Evolutionary conservation across 768 basidiomycete genomes (phyloP), one percentile per base, ranked within the genome.

Genomic region (Psilocybe subaeruginosa): DNA sequence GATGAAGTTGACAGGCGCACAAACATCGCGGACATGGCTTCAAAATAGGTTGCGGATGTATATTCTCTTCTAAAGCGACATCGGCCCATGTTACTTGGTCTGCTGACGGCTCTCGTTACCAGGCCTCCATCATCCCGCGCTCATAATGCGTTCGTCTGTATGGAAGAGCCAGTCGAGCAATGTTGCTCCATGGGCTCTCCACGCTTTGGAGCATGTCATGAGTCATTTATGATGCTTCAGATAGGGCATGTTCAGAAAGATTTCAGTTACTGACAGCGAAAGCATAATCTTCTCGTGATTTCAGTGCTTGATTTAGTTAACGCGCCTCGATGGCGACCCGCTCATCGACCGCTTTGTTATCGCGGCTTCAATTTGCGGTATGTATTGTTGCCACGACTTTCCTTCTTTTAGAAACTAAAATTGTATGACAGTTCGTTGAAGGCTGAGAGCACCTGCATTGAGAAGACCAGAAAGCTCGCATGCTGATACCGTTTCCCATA

Each of bases 321-420:
- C 1, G 53, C 31, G 33, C 37, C 23, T 30, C 33, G 29, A 8
- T 31, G 12, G 12, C 43, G 41, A 43, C 29, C 12, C n/a, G 19
- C 27, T 4, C 57, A 41, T 39, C 30, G 7, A 30, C 19, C 19
- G 27, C 37, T 45, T 52, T 53, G 17, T 52, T 59, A 59, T 59
- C 58, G 27, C 39, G 58, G 49, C 35, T 1, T 33, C 37, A 39
- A 47, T 59, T 59, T 8, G 16, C 51, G 58, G 58, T 43, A 30
- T 27, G 35, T 59, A 41, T 59, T 51, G 58, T 58, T 51, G 57
- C 49, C 37, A 58, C 19, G 57, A 23, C 37, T 27, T 23, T 17
- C 37, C 3, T 51, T 39, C 37, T 29, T 19, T 7, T 30, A 49
- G 14, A 29, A 39, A 8, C 30, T 55, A n/a, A 27, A 27, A 14